Conservation (phyloP, 208 protist species). For the Leishmania amazonensis region DNA sequence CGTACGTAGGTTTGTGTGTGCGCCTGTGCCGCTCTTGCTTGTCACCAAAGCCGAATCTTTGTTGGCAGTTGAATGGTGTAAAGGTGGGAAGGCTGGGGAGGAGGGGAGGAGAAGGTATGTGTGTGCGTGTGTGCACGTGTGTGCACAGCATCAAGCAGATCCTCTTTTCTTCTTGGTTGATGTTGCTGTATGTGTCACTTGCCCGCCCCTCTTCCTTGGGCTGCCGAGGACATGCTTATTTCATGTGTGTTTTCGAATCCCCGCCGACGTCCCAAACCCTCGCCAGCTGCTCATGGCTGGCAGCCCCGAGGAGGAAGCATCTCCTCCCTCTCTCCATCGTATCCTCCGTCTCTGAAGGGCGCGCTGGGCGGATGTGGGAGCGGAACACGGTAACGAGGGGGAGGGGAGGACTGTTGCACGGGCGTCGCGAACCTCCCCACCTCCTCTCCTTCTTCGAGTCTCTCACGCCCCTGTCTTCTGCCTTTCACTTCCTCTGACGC, state of each 20-base stretch:
- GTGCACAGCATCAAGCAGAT: neutral
- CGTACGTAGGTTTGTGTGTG: no score
- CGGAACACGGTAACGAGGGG: neutral
- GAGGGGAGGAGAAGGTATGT: neutral
- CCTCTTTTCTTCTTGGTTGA: neutral
- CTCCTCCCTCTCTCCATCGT: neutral
- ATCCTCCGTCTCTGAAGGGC: neutral
- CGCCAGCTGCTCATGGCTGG: neutral
- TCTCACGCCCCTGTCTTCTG: neutral
- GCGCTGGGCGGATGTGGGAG: neutral
- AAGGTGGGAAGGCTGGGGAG: no score
- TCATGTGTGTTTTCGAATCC: no score
- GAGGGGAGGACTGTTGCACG: neutral
- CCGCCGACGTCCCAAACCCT: neutral
- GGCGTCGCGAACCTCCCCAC: neutral
- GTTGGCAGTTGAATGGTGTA: no score
- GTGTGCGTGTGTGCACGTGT: neutral
- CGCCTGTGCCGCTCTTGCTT: no score
- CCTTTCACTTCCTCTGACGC: neutral
- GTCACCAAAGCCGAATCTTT: no score
- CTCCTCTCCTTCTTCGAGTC: neutral
- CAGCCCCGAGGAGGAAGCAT: neutral
- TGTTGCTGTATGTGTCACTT: neutral
- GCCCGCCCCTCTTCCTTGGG: neutral
- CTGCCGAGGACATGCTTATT: neutral